Conservation (phyloP, 345 rosid genomes). For the Crucihimalaya himalaica region DNA sequence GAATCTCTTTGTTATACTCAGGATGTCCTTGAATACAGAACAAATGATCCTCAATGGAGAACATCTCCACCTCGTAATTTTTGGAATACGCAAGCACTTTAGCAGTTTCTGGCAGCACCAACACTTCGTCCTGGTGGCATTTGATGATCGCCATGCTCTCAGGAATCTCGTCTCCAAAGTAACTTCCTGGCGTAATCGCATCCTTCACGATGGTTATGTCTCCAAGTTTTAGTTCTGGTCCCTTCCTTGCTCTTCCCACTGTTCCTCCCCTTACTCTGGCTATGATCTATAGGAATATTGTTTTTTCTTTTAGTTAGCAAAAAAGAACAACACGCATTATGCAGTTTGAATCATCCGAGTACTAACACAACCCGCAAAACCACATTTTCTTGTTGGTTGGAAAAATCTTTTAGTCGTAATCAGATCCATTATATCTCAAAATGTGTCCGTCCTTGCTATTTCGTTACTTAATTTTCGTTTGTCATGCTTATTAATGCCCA, state of each 20-base stretch:
- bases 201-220: slow-evolving; percentile 62
- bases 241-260: slow-evolving; percentile 66
- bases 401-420: background rate
- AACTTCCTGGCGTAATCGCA: slow-evolving; percentile 31
- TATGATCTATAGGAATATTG: slow-evolving; percentile 49
- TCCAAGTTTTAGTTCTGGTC: slow-evolving; percentile 77
- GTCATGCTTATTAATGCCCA: too few relatives aligned
- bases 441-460: background rate
- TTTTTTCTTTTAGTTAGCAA: background rate
- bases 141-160: slow-evolving; percentile 59
- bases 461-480: too few relatives aligned
- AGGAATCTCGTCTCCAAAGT: slow-evolving; percentile 51
- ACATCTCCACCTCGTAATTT: slow-evolving; percentile 83
- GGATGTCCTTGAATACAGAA: slow-evolving; percentile 96
- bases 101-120: slow-evolving; percentile 70
- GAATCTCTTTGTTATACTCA: slow-evolving; percentile 83
- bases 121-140: slow-evolving; percentile 85
- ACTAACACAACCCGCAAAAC: background rate
- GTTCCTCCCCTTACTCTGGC: slow-evolving; percentile 86
- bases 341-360: background rate
- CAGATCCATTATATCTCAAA: background rate
- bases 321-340: background rate
- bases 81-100: slow-evolving; percentile 74
- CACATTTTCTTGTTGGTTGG: background rate
- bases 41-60: slow-evolving; percentile 55